phyloP scores from a whole-genome alignment of 345 rosid genomes.

The Laguncularia racemosa region DNA sequence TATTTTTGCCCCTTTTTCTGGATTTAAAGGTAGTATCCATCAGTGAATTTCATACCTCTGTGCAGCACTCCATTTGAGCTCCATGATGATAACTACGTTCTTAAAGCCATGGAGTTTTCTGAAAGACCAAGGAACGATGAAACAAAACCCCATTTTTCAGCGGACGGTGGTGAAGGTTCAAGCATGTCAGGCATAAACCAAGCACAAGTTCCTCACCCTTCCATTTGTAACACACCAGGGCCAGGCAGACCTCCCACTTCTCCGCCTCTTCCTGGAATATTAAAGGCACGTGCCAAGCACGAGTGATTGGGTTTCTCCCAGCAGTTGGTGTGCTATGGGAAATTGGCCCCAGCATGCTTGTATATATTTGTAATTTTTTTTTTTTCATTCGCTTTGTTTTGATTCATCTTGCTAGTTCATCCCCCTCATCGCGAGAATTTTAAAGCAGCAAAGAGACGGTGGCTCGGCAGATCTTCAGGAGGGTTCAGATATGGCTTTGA shows the following conservation, averaged over 20 bases:
- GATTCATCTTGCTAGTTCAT: neutral
- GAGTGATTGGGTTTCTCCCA: conserved; percentile 40
- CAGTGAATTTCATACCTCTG: neutral
- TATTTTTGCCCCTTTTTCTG: neutral
- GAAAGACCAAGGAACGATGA: conserved; percentile 44
- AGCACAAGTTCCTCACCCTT: conserved; percentile 33
- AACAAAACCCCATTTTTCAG: conserved; percentile 21
- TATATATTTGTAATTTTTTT: conserved; percentile 36
- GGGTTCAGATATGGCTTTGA: conserved; percentile 12
- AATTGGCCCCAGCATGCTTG: conserved; percentile 25
- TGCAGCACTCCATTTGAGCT: conserved; percentile 99
- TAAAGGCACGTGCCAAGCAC: conserved; percentile 62
- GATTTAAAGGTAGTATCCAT: neutral
- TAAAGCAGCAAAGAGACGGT: conserved; percentile 4
- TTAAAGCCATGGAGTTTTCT: conserved; percentile 88
- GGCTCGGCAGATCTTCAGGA: neutral
- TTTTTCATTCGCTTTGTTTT: conserved; percentile 6
- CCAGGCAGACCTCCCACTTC: conserved; percentile 52
- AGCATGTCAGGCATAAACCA: conserved; percentile 43
- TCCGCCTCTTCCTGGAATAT: conserved; percentile 53
- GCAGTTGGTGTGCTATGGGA: neutral
- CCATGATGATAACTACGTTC: conserved; percentile 92
- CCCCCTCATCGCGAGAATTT: neutral
- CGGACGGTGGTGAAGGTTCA: conserved; percentile 46
- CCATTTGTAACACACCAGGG: conserved; percentile 23